These are phyloP conservation scores for Coriaria nepalensis DNA, from an alignment of 306 rosid species.

Conservation along the genomic window DNA sequence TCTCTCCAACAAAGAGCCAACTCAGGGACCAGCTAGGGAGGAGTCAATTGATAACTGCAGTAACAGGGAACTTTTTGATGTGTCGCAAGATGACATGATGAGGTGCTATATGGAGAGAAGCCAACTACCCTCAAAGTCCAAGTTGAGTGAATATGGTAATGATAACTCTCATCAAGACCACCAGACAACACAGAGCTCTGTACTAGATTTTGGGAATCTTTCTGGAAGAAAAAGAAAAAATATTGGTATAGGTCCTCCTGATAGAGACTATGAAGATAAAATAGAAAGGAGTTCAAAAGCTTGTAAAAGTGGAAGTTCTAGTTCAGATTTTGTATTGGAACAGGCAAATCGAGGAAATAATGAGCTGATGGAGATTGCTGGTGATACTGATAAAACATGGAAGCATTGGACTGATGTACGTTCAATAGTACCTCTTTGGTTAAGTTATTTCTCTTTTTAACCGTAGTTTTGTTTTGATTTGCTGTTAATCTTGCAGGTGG, in stretches of 20 bases:
- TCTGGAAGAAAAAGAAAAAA: slow-evolving; percentile 53
- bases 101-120: too few species aligned
- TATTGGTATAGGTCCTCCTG: slow-evolving; percentile 12
- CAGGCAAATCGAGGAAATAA: slow-evolving; percentile 16
- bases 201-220: slow-evolving; percentile 22
- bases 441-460: neutral
- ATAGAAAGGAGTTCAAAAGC: slow-evolving; percentile 26
- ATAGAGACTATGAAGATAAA: slow-evolving; percentile 22
- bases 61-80: too few species aligned
- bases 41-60: slow-evolving; percentile 14
- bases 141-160: slow-evolving; percentile 17
- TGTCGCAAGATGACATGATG: too few species aligned
- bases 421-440: slow-evolving; percentile 10
- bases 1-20: slow-evolving; percentile 16
- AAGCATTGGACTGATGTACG: slow-evolving; percentile 57
- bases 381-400: slow-evolving; percentile 18
- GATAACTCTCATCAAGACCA: slow-evolving; percentile 16
- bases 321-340: slow-evolving; percentile 16
- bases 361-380: slow-evolving; percentile 29
- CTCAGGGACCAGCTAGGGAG: slow-evolving; percentile 20
- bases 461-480: slow-evolving; percentile 2
- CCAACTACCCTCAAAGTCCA: slow-evolving; percentile 22
- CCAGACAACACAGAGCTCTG: slow-evolving; percentile 24
- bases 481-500: slow-evolving; percentile 40
- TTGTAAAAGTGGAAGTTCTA: slow-evolving; percentile 22